phyloP scores from a whole-genome alignment of 1,284 basidiomycete genomes.

The Sporisorium graminicola region DNA sequence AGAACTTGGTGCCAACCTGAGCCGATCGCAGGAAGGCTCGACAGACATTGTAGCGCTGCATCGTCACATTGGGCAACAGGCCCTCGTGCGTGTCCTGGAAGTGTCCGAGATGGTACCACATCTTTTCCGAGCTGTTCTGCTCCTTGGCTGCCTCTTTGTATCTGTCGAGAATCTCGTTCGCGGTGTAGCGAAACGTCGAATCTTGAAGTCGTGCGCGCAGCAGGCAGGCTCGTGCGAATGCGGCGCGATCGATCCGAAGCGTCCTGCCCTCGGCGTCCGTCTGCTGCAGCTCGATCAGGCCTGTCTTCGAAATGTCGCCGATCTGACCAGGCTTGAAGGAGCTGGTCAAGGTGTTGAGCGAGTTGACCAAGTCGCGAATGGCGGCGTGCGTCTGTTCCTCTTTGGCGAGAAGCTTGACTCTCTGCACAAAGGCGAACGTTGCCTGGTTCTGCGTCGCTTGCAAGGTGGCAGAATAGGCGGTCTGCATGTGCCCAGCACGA shows the following conservation, averaged over 20 bases:
- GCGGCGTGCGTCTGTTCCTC: conserved; percentile 87
- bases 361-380: conserved; percentile 87
- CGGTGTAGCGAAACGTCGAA: conserved; percentile 86
- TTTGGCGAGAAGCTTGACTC: conserved; percentile 85
- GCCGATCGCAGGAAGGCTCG: conserved; percentile 82
- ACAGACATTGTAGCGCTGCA: conserved; percentile 74
- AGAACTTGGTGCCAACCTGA: conserved; percentile 89
- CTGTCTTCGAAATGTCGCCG: conserved; percentile 16
- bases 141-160: conserved; percentile 69
- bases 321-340: conserved; percentile 36
- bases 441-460: conserved; percentile 85
- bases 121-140: conserved; percentile 75
- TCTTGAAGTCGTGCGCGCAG: conserved; percentile 94
- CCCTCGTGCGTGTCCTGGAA: conserved; percentile 59
- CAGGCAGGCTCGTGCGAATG: conserved; percentile 78
- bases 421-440: conserved; percentile 88
- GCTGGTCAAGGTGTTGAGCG: conserved; percentile 72
- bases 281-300: conserved; percentile 35
- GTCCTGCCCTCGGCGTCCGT: conserved; percentile 28
- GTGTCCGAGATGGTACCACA: conserved; percentile 55
- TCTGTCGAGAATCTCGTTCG: conserved; percentile 73
- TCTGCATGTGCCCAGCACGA: conserved; percentile 94
- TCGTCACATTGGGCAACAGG: conserved; percentile 72
- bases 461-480: conserved; percentile 93
- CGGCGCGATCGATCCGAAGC: conserved; percentile 33